Evolutionary conservation across 768 basidiomycete genomes (phyloP).

Genomic region (Tephrocybe sp.): DNA sequence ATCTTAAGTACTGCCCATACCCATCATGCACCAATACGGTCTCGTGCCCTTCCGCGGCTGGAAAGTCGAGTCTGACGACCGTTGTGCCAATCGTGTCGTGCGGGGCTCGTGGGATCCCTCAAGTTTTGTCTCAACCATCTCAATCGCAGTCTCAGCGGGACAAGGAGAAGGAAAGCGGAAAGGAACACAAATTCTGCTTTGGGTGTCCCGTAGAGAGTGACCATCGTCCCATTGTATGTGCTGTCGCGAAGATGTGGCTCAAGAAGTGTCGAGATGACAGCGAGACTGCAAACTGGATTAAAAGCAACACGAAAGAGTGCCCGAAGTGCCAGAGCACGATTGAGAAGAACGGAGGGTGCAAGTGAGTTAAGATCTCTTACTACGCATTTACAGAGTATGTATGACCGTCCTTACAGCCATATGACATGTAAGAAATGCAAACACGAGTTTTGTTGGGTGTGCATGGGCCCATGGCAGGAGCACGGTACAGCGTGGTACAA

Average conservation of each 20-base stretch:
- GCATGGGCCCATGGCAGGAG: constrained; percentile 98
- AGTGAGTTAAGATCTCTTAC: constrained; percentile 62
- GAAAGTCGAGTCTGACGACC: constrained; percentile 68
- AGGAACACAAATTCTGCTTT: constrained; percentile 88
- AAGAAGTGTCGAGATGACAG: constrained; percentile 97
- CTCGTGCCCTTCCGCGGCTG: constrained; percentile 79
- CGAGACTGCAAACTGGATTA: constrained; percentile 99
- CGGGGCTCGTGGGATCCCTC: constrained; percentile 55
- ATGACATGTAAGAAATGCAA: constrained; percentile 99
- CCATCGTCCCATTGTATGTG: constrained; percentile 90
- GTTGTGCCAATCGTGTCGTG: constrained; percentile 91
- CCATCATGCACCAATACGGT: constrained; percentile 95
- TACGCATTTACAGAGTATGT: constrained; percentile 5
- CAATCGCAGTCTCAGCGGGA: constrained; percentile 23
- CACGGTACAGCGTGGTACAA: constrained; percentile 98
- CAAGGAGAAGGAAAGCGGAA: constrained; percentile 33
- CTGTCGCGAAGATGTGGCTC: constrained; percentile 88
- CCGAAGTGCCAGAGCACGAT: constrained; percentile 95
- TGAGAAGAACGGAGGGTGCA: constrained; percentile 99
- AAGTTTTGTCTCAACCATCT: constrained; percentile 23
- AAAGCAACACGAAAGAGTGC: constrained; percentile 99
- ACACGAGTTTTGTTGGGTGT: constrained; percentile 99
- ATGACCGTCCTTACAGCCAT: constrained; percentile 57
- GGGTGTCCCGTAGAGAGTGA: constrained; percentile 88
- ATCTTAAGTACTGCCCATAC: constrained; percentile 93